Evolutionary conservation across 1,284 basidiomycete species (phyloP).

Genomic region (Irpex sp.): DNA sequence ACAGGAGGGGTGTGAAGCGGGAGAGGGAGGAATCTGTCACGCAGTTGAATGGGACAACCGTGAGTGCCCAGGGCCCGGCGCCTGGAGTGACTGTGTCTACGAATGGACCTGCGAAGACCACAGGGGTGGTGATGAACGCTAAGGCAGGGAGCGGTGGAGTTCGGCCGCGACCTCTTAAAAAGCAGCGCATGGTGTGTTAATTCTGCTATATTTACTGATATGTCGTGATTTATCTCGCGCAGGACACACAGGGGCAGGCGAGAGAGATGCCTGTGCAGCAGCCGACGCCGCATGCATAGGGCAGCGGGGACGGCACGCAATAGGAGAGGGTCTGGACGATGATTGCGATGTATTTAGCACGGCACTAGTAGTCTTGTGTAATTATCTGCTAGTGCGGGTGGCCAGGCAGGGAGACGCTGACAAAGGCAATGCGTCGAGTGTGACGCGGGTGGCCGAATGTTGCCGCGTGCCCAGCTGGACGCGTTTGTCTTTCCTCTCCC

Average conservation of each 20-base stretch:
- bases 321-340: neutral
- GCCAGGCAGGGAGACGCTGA: neutral
- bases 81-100: constrained; percentile 9
- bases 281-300: constrained; percentile 21
- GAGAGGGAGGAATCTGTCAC: constrained; percentile 25
- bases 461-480: neutral
- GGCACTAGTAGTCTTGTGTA: neutral
- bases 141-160: constrained; percentile 45
- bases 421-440: neutral
- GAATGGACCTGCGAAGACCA: constrained; percentile 14
- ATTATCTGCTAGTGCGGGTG: neutral
- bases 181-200: constrained; percentile 64
- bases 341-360: neutral
- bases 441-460: neutral
- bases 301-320: neutral
- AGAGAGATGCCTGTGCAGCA: constrained; percentile 17
- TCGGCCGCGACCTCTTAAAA: constrained; percentile 70
- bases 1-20: constrained; percentile 46
- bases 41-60: constrained; percentile 17
- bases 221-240: neutral
- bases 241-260: constrained; percentile 19
- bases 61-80: constrained; percentile 22
- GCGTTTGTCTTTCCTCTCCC: neutral
- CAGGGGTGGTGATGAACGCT: constrained; percentile 27
- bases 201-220: neutral